Percentiles rank a stretch among this genome's conserved stretches.
These are phyloP conservation scores for Pythium oligandrum DNA, from an alignment of 352 stramenopile species.

Conservation along the genomic window DNA sequence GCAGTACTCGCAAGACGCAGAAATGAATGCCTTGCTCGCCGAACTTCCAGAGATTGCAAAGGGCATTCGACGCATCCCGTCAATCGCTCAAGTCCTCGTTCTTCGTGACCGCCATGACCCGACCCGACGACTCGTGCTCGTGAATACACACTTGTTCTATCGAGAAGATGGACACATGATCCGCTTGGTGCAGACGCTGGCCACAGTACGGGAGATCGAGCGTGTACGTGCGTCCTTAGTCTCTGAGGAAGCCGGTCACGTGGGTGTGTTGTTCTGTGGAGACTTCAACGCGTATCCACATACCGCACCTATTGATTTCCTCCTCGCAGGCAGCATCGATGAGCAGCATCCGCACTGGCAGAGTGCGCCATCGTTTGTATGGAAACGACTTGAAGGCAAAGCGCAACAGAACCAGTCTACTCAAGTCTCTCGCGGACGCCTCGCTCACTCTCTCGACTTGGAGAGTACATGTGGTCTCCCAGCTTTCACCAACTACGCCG, in stretches of 20 bases:
- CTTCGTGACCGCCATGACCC: conserved; percentile 28
- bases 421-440: conserved; percentile 4
- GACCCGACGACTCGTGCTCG: conserved; percentile 32
- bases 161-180: conserved; percentile 67
- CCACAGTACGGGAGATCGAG: conserved; percentile 35
- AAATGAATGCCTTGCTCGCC: conserved; percentile 28
- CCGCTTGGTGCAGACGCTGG: conserved; percentile 49
- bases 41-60: conserved; percentile 56
- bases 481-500: conserved; percentile 69
- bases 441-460: conserved; percentile 44
- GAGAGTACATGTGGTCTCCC: conserved; percentile 56
- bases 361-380: conserved; percentile 40
- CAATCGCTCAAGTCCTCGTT: conserved; percentile 53
- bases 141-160: conserved; percentile 77
- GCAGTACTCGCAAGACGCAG: conserved; percentile 28
- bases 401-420: too few species aligned
- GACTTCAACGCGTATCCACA: conserved; percentile 63
- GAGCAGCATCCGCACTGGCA: conserved; percentile 50
- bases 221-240: conserved; percentile 10
- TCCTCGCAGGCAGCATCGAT: conserved; percentile 43
- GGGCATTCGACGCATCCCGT: conserved; percentile 48
- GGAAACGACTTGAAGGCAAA: conserved; percentile 18
- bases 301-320: conserved; percentile 38
- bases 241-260: not conserved
- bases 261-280: conserved; percentile 52